Base-by-base conservation (phyloP, 2,329 filamentous ascomycete species). In the Phialophora tarda region DNA sequence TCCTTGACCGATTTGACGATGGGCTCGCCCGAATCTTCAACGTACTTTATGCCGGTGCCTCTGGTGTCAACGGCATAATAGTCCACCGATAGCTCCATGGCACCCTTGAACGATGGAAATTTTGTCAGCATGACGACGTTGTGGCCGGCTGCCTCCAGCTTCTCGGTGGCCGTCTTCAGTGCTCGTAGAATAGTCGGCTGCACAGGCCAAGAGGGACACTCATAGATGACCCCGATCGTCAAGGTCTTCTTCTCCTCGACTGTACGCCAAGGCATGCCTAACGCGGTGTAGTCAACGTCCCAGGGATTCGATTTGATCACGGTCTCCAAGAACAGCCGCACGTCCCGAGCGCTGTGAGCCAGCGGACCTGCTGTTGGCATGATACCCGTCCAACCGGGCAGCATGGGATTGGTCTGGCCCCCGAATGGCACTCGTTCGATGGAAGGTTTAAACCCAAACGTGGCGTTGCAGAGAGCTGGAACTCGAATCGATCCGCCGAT, bases 371-470 rank as follows among this genome's bases (percentile, higher is more conserved):
- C 79, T 3, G 78, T 77, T 2, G 78, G 67, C 82, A 85, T 74
- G 78, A 87, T 72, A 79, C 84, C 73, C 77, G 82, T 72, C 34
- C 85, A 84, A 4, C 80, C 84, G 4, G 81, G 75, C 1, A 82
- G 73, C 8, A 77, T 74, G 0, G 83, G 83, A 14, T 78, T 77
- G 63, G 83, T 80, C 70, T 85, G 84, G 0, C 83, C 82, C 11
- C 83, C 82, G 65, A 80, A 85, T 0, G 83, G 83, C 1, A 86
- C 76, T 0, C 86, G 77, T n/a, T 78, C 77, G 1, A 73, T 72
- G 28, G 78, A 81, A 1, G 83, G 83, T 63, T 84, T 84, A 72
- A 85, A 79, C 0, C 82, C 82, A 68, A 82, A 85, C 1, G 84
- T 70, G 0, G 82, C 83, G 62, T 81, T 80, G 58, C 82, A 84